Evolutionary conservation across 345 rosid species (phyloP), one percentile per base, ranked within the genome.

Genomic region (Ricinus communis): DNA sequence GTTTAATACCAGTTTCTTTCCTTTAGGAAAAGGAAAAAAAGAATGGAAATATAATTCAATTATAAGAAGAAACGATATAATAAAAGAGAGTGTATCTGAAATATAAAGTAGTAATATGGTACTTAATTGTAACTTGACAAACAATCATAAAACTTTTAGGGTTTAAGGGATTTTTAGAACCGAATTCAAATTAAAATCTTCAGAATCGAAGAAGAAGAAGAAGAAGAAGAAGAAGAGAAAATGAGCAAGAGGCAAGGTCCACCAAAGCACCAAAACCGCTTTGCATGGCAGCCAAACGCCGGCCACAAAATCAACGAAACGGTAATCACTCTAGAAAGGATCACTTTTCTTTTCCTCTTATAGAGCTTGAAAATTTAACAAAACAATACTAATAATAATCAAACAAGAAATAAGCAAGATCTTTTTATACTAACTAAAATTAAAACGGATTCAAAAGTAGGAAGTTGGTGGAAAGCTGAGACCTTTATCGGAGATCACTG

Each of bases 201-300:
- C 21, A 30, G 18, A 33, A 38, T 38, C 43, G n/a, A 11, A 2
- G 52, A 47, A 47, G 19, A 47, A 47, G 15, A 27, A 19, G 54
- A n/a, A n/a, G n/a, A n/a, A n/a, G n/a, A n/a, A n/a, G n/a, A n/a
- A n/a, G n/a, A 72, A 75, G 81, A 6, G 53, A 72, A 75, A 80
- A 92, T 91, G 97, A 88, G 86, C 61, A 79, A 53, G 33, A 63
- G 80, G 51, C 89, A 77, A 5, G 97, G 95, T 47, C 87, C 97
- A 12, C 96, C 98, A 59, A 91, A 90, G 89, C 98, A 94, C 77
- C 89, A 84, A 78, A 94, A 94, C 79, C 40, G 45, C 41, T 88
- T 40, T 78, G 97, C 92, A 24, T 94, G 98, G 98, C 88, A 88
- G 33, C 97, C 98, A 5, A 90, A 90, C 76, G 90, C 93, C 73